Evolutionary conservation across 371 early-diverging fungal genomes (phyloP).

Genomic region (Haplosporangium sp.): DNA sequence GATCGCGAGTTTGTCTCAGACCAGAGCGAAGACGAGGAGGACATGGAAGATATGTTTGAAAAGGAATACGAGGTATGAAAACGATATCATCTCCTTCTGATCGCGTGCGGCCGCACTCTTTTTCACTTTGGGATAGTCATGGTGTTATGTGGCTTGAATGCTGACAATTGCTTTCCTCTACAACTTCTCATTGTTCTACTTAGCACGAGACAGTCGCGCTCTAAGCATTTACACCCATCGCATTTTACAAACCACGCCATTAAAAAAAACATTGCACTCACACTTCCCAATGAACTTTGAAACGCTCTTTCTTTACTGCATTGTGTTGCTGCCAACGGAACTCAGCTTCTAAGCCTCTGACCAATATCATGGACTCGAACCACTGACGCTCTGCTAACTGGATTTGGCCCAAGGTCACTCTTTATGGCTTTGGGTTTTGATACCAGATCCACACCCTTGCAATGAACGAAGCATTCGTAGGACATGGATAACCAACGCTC

Average conservation of each 20-base stretch:
- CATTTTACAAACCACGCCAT: not conserved
- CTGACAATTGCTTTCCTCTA: not conserved
- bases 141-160: no score
- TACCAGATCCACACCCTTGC: no score
- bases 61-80: conserved; percentile 52
- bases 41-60: conserved; percentile 60
- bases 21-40: conserved; percentile 59
- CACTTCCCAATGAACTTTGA: not conserved
- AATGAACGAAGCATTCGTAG: no score
- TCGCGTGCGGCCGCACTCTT: no score
- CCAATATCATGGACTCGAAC: no score
- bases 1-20: conserved; percentile 61
- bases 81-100: not conserved
- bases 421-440: no score
- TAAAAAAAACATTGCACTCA: conserved; percentile 7
- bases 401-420: no score
- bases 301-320: not conserved
- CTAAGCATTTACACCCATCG: conserved; percentile 22
- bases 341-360: no score
- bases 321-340: no score
- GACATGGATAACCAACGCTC: no score
- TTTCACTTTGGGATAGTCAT: not conserved
- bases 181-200: not conserved
- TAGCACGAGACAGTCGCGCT: conserved; percentile 50
- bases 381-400: no score